Evolutionary conservation across 306 rosid genomes (phyloP).

Genomic region (Calophaca sinica): DNA sequence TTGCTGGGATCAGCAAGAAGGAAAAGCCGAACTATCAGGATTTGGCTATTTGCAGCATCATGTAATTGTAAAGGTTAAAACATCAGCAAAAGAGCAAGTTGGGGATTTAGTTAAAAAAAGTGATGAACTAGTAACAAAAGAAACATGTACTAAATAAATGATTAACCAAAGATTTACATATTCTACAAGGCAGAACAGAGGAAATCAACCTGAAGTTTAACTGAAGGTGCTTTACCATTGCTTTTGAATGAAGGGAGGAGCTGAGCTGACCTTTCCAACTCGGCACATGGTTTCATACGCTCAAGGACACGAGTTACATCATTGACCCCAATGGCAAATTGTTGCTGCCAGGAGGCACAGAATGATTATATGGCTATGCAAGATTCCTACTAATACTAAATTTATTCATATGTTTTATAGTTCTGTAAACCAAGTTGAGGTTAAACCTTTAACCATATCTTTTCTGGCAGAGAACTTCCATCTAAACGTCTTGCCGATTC

Average conservation of each 20-base stretch:
- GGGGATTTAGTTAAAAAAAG: constrained; percentile 6
- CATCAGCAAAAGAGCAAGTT: not conserved
- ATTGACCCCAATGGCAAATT: constrained; percentile 82
- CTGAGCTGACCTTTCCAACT: constrained; percentile 41
- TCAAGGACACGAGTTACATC: constrained; percentile 85
- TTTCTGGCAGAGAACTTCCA: constrained; percentile 71
- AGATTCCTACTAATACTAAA: not conserved
- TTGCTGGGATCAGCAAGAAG: not conserved
- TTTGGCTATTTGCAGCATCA: no score
- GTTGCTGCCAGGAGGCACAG: constrained; percentile 63
- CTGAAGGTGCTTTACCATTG: constrained; percentile 48
- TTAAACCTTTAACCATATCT: constrained; percentile 78
- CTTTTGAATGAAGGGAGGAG: constrained; percentile 30
- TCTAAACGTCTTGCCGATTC: constrained; percentile 57
- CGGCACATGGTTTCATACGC: constrained; percentile 68
- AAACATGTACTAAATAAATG: not conserved
- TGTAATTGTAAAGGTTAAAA: no score
- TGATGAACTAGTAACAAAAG: constrained; percentile 23
- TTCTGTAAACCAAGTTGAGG: constrained; percentile 16
- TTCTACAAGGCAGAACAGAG: constrained; percentile 18
- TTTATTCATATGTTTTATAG: not conserved
- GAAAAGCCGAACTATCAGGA: not conserved
- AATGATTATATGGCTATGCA: not conserved
- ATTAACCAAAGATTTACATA: not conserved
- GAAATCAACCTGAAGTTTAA: constrained; percentile 66